Evolutionary conservation across 176 grass and related monocot species (phyloP).

Genomic region (Cocos nucifera): DNA sequence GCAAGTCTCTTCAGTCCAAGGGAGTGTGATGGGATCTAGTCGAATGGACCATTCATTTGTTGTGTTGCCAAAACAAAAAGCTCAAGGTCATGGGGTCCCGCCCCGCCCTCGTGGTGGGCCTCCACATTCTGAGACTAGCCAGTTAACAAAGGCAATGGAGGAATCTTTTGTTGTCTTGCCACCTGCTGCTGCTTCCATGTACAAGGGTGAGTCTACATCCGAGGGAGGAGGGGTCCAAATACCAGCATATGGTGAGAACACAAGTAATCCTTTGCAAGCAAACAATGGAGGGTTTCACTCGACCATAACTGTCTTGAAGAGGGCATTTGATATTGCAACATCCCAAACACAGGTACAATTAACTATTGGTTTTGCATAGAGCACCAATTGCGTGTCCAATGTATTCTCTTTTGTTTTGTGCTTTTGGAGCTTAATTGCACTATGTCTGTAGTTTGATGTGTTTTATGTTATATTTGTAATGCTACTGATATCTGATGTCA

Average conservation of each 20-base stretch:
- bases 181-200: conserved; percentile 76
- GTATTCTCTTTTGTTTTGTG: neutral
- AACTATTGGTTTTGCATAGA: conserved; percentile 1
- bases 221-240: conserved; percentile 41
- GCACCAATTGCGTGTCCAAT: neutral
- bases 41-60: conserved; percentile 86
- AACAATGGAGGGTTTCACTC: conserved; percentile 83
- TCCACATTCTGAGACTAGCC: conserved; percentile 33
- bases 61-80: conserved; percentile 63
- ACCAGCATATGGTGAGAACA: conserved; percentile 16
- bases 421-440: too few relatives aligned
- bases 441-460: too few relatives aligned
- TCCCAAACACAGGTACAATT: conserved; percentile 78
- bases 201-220: conserved; percentile 35
- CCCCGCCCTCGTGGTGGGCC: conserved; percentile 32
- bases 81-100: conserved; percentile 47
- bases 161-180: conserved; percentile 93
- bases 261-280: conserved; percentile 30
- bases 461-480: too few relatives aligned
- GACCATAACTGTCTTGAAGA: conserved; percentile 74
- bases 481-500: too few relatives aligned
- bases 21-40: conserved; percentile 63
- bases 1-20: conserved; percentile 63
- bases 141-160: conserved; percentile 67
- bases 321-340: conserved; percentile 88